Evolutionary conservation across 495 filamentous ascomycete species (phyloP).

Genomic region (Ascodesmis nigricans): DNA sequence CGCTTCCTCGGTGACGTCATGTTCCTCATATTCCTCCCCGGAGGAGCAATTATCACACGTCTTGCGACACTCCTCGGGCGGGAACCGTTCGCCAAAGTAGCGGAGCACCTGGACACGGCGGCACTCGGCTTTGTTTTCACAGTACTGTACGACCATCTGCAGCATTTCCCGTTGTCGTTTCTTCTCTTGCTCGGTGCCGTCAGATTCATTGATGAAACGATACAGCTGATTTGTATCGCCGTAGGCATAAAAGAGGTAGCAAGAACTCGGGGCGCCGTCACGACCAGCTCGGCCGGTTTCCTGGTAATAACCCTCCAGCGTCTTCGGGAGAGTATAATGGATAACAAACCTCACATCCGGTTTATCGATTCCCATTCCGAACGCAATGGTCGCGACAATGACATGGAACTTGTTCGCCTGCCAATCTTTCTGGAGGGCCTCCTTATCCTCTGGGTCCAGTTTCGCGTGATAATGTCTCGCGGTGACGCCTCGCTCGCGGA

Average conservation of each 20-base stretch:
- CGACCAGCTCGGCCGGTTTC: slow-evolving; percentile 88
- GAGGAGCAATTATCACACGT: slow-evolving; percentile 73
- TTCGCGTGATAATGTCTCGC: slow-evolving; percentile 74
- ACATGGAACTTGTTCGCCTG: slow-evolving; percentile 58
- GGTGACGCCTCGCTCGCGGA: slow-evolving; percentile 39
- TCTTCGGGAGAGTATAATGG: slow-evolving; percentile 77
- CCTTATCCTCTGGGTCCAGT: slow-evolving; percentile 41
- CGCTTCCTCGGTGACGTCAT: slow-evolving; percentile 60
- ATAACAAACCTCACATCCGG: slow-evolving; percentile 88
- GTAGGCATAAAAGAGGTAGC: slow-evolving; percentile 74
- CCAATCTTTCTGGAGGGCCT: slow-evolving; percentile 53
- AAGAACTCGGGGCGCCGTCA: slow-evolving; percentile 69
- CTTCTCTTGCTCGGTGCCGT: slow-evolving; percentile 55
- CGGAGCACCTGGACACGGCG: slow-evolving; percentile 66
- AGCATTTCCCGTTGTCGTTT: slow-evolving; percentile 68
- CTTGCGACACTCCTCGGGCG: slow-evolving; percentile 41
- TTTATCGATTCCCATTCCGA: slow-evolving; percentile 98
- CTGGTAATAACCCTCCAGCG: slow-evolving; percentile 94
- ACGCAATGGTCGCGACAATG: slow-evolving; percentile 96
- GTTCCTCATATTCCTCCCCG: slow-evolving; percentile 33
- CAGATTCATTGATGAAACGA: slow-evolving; percentile 58
- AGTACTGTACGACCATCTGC: slow-evolving; percentile 57
- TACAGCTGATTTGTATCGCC: slow-evolving; percentile 39
- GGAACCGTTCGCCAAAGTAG: slow-evolving; percentile 79
- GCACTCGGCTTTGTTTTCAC: slow-evolving; percentile 70